These are phyloP conservation scores for Argentina anserina DNA, from an alignment of 306 rosid species.

Conservation along the genomic window DNA sequence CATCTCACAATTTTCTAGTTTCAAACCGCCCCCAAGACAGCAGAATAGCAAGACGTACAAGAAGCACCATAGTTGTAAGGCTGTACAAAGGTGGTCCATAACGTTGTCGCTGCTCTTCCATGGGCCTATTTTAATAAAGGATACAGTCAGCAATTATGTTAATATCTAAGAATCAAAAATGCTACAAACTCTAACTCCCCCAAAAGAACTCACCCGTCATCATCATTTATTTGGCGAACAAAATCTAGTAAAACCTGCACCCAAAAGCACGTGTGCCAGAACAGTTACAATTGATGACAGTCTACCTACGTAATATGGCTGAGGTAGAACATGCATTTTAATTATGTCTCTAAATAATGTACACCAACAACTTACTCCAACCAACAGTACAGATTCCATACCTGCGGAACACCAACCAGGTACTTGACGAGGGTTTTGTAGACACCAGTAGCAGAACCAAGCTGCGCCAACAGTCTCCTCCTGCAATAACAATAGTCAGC, in stretches of 20 bases:
- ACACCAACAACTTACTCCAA: background rate
- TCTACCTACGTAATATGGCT: background rate
- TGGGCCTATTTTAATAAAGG: conserved; percentile 58
- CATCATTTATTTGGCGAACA: conserved; percentile 74
- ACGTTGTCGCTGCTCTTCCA: conserved; percentile 97
- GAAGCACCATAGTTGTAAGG: conserved; percentile 70
- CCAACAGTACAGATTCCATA: conserved; percentile 15
- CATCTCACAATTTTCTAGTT: conserved; percentile 60
- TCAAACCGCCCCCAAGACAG: conserved; percentile 67
- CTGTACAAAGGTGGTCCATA: conserved; percentile 89
- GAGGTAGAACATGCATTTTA: conserved; percentile 8
- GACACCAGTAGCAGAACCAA: conserved; percentile 97
- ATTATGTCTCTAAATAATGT: conserved; percentile 14
- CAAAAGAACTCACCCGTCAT: conserved; percentile 65
- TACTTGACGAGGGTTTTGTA: conserved; percentile 96
- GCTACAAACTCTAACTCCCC: background rate
- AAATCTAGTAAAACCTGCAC: conserved; percentile 92
- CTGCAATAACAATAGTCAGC: conserved; percentile 35
- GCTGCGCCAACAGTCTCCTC: conserved; percentile 89
- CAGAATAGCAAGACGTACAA: conserved; percentile 58
- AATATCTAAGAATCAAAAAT: background rate
- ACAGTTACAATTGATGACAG: background rate
- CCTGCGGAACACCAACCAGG: conserved; percentile 98
- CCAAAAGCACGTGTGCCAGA: conserved; percentile 17
- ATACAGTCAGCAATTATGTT: background rate